phyloP scores from a whole-genome alignment of 202 grass and related monocot species.

The Cymbopogon flexuosus region DNA sequence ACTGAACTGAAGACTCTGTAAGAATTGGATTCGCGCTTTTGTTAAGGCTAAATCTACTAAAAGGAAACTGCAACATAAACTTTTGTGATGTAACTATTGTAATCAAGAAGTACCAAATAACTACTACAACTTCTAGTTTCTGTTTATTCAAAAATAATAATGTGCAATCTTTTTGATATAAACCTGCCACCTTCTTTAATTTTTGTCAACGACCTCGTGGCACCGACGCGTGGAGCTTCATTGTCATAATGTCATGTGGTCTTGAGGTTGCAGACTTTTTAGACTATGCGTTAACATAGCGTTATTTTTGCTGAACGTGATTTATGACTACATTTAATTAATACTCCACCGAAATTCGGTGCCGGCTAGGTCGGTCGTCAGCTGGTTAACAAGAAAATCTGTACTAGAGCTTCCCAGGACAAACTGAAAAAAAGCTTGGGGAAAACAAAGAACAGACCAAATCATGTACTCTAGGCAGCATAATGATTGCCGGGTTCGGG shows the following conservation, averaged over 20 bases:
- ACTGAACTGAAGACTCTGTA: no score
- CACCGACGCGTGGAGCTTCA: neutral
- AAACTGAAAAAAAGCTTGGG: no score
- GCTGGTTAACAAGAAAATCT: neutral
- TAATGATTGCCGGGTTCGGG: slow-evolving; percentile 6
- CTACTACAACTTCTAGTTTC: no score
- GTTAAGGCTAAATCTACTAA: no score
- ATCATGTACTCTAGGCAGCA: neutral
- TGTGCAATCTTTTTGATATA: neutral
- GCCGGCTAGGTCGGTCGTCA: slow-evolving; percentile 11
- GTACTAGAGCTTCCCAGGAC: neutral
- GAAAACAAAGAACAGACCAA: no score
- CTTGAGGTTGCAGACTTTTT: neutral
- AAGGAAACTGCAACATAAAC: no score
- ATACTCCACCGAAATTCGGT: slow-evolving; percentile 10
- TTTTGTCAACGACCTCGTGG: neutral
- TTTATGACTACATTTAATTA: neutral
- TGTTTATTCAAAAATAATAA: no score
- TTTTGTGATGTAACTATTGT: no score
- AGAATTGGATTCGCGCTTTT: no score
- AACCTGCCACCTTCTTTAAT: neutral
- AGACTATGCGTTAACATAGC: neutral
- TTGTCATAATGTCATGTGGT: neutral
- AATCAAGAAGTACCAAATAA: neutral
- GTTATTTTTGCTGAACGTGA: neutral